phyloP scores from a whole-genome alignment of 2,329 filamentous ascomycete genomes.

The Hypoxylon sp. region DNA sequence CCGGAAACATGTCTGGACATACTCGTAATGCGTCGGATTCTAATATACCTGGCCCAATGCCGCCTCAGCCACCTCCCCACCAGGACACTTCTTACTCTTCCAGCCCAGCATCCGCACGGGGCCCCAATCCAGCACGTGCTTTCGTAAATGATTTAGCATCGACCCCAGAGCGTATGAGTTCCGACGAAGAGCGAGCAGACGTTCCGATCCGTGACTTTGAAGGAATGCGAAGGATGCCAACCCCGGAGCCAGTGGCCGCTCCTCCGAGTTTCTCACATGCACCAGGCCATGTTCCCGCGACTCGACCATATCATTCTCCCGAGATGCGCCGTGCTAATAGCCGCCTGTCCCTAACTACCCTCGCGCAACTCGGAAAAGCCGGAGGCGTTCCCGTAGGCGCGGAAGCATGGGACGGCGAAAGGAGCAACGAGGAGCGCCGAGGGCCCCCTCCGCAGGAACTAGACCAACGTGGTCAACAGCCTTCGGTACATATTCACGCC shows the following conservation, averaged over 20 bases:
- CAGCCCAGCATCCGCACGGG: constrained; percentile 54
- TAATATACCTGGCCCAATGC: constrained; percentile 51
- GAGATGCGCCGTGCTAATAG: constrained; percentile 86
- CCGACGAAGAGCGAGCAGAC: constrained; percentile 66
- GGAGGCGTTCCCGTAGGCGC: constrained; percentile 65
- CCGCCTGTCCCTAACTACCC: constrained; percentile 84
- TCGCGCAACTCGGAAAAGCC: constrained; percentile 83
- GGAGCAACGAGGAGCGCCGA: constrained; percentile 55
- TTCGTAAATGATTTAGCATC: constrained; percentile 63
- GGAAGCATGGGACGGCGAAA: constrained; percentile 52
- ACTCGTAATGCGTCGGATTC: constrained; percentile 66
- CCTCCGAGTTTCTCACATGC: constrained; percentile 86
- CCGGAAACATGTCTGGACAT: constrained; percentile 56
- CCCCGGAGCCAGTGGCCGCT: constrained; percentile 81
- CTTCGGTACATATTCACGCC: constrained; percentile 66
- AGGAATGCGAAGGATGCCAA: constrained; percentile 69
- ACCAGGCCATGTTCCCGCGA: constrained; percentile 77
- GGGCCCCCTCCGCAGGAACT: constrained; percentile 53
- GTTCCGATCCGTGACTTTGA: constrained; percentile 67
- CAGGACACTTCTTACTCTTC: constrained; percentile 48
- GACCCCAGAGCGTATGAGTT: constrained; percentile 69
- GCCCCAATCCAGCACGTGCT: constrained; percentile 57
- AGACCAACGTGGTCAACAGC: constrained; percentile 62
- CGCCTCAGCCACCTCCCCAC: constrained; percentile 49
- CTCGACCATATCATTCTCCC: constrained; percentile 79